Base-by-base conservation (phyloP, 2,329 filamentous ascomycete species). In the Diaporthe sp. region DNA sequence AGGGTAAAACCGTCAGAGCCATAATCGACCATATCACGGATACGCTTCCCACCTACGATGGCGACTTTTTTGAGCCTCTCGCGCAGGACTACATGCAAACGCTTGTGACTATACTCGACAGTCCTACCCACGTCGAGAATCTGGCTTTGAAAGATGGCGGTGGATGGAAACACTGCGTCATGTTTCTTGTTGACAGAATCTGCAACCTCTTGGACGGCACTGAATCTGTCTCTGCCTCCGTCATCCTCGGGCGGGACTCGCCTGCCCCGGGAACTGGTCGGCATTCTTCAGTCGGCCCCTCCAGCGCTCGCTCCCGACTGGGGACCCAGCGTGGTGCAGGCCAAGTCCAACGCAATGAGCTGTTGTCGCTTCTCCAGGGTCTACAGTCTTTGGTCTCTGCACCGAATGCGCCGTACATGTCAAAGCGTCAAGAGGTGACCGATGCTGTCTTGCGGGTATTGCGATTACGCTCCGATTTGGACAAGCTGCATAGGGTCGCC, bases 1-100 rank as follows among this genome's bases (percentile, higher is more conserved):
- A 92, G 79, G 87, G 88, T 75, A 97, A 95, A 82, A 96, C 95
- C 0, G 87, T 96, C n/a, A 89, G 92, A 78, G 91, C 93, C 8
- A 86, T 98, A 22, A 87, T 97, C 77, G 92, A 95, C 77, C 95
- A 98, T 83, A 93, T 98, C 76, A 92, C 91, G 4, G 92, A 98
- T 77, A 91, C 92, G 25, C 86, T 97, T 4, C 90, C 92, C 2
- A 89, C 86, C 22, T 82, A 88, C 1, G 89, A 92, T 71, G 91
- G 91, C 19, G 88, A 86, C 2, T 90, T 93, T 71, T 91, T 95
- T 77, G 88, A 92, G 74, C 92, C 93, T 17, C 87, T 99, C 7
- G 85, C 92, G 33, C 88, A 92, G 66, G 92, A 97, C 80, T 97
- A 98, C 81, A 88, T 94, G 77, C 97, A 94, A 84, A 90, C 92